Evolutionary conservation across 352 stramenopile genomes (phyloP).

Genomic region (Globisporangium takayamanum): DNA sequence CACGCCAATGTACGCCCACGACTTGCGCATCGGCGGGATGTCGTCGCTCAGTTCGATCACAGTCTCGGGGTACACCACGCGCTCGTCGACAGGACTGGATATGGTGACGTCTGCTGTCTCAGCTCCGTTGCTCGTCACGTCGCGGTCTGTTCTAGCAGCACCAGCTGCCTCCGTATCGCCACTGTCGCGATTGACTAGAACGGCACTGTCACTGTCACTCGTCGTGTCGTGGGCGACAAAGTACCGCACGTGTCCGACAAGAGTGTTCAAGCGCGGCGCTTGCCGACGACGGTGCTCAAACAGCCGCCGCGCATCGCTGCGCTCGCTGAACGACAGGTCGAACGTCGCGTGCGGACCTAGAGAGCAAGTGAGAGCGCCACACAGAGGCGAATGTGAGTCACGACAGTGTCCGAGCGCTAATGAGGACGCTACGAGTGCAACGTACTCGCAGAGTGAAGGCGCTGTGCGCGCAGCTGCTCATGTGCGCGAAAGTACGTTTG

Average conservation of each 20-base stretch:
- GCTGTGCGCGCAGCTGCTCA: slow-evolving; percentile 1
- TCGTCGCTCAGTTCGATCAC: slow-evolving; percentile 39
- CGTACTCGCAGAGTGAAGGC: slow-evolving; percentile 9
- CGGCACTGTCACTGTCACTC: slow-evolving; percentile 1
- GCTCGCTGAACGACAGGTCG: slow-evolving; percentile 20
- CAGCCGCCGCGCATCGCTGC: slow-evolving; percentile 20
- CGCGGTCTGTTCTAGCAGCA: no score
- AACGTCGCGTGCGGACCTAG: slow-evolving; percentile 12
- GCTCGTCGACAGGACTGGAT: slow-evolving; percentile 7
- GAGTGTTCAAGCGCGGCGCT: slow-evolving; percentile 18
- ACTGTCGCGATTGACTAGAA: background rate
- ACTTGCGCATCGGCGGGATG: slow-evolving; percentile 37
- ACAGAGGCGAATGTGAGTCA: background rate
- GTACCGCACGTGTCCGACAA: slow-evolving; percentile 38
- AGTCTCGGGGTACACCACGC: slow-evolving; percentile 36
- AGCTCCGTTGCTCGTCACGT: background rate
- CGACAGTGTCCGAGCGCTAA: background rate
- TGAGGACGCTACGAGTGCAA: background rate
- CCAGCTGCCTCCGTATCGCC: background rate
- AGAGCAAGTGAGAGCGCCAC: background rate
- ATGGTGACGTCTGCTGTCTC: background rate
- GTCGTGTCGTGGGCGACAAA: slow-evolving; percentile 17
- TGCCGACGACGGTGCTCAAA: slow-evolving; percentile 12
- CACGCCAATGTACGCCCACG: slow-evolving; percentile 64
- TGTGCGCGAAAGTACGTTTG: slow-evolving; percentile 8